Base-by-base conservation (phyloP, 768 basidiomycete genomes). In the Phaffia tasmanica region DNA sequence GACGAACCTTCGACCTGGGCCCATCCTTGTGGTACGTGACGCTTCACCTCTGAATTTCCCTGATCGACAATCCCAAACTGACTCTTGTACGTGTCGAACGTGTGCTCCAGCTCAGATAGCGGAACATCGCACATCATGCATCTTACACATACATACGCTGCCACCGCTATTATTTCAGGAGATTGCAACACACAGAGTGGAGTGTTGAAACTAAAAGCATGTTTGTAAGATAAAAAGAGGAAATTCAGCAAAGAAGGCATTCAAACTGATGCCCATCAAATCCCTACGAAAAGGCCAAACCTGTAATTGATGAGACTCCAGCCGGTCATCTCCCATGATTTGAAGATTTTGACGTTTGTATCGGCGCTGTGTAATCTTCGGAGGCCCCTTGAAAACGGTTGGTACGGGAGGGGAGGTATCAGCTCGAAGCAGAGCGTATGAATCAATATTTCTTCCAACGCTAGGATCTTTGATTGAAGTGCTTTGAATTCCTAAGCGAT, bases 251-350 rank as follows among this genome's bases (percentile, higher is more conserved):
- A 23, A 7, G 27, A 1, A 32, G 29, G 23, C 1, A 51, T 4
- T n/a, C 23, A 21, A 7, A 19, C 5, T 19, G 15, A 50, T 29
- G 16, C 25, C 16, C 14, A 18, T 1, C 30, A 11, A 29, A 2
- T 19, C n/a, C 8, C 21, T 19, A 2, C 21, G n/a, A n/a, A 62
- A 48, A 3, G 50, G 53, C 6, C 58, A 21, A 30, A 64, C 63
- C 54, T 64, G 23, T 64, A 54, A 30, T 64, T 57, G 54, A 64
- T 55, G 63, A 64, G 57, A 30, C 6, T 5, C 54, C 55, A 64
- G 23, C 63, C 63, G n/a, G 30, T 32, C 32, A 57, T 25, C 27
- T 57, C 56, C 56, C 25, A 29, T 32, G 25, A 29, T n/a, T 32
- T n/a, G 27, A n/a, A 57, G 19, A 19, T 57, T 7, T 23, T 32